Conservation (phyloP, 768 basidiomycete species). For the Mycena filopes region DNA sequence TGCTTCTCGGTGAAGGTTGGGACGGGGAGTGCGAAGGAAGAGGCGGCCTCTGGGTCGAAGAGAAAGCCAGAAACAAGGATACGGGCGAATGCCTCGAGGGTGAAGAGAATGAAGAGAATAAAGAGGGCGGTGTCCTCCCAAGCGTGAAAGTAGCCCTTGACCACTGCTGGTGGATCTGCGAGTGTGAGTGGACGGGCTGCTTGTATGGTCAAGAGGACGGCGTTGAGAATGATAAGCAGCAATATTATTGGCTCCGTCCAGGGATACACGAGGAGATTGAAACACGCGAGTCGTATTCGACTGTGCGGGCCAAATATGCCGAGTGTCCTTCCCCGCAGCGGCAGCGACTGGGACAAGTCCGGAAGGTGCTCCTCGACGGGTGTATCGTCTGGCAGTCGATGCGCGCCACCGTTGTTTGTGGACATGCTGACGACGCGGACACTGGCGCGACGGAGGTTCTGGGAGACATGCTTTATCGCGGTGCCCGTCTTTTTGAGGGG, state of each 20-base stretch:
- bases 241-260: conserved; percentile 92
- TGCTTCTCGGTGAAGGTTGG: conserved; percentile 42
- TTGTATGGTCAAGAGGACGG: conserved; percentile 84
- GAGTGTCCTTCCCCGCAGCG: conserved; percentile 82
- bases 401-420: conserved; percentile 61
- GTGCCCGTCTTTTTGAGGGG: conserved; percentile 71
- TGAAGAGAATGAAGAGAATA: conserved; percentile 84
- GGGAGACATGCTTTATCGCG: conserved; percentile 66
- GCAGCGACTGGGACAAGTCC: conserved; percentile 56
- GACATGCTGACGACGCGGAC: conserved; percentile 86
- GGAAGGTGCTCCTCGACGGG: conserved; percentile 51
- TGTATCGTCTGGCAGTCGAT: conserved; percentile 61
- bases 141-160: conserved; percentile 80
- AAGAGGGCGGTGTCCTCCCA: conserved; percentile 96
- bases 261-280: conserved; percentile 76
- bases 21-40: conserved; percentile 51
- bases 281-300: conserved; percentile 69
- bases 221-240: conserved; percentile 84
- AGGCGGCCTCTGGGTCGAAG: conserved; percentile 81
- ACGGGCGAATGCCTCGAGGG: conserved; percentile 87
- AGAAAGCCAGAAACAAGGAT: conserved; percentile 92
- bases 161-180: conserved; percentile 50
- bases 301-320: conserved; percentile 80
- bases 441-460: conserved; percentile 70
- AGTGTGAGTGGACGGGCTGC: conserved; percentile 71